Percentiles rank a stretch among this genome's conserved stretches.
These are phyloP conservation scores for Tricholoma bakamatsutake DNA, from an alignment of 768 basidiomycete genomes.

Conservation along the genomic window DNA sequence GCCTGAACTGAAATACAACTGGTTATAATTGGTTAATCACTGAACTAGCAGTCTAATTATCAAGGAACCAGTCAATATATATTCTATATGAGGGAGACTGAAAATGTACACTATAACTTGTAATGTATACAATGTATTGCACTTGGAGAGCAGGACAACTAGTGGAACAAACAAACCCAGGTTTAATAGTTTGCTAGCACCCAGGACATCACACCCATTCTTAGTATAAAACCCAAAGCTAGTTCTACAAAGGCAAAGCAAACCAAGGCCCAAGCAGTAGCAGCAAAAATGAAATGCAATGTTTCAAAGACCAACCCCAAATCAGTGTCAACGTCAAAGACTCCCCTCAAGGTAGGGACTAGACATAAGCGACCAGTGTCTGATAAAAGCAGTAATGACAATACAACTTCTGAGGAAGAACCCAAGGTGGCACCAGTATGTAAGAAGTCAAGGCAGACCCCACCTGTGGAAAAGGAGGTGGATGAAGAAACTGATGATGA, in stretches of 20 bases:
- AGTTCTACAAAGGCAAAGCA: not conserved
- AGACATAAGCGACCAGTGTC: not conserved
- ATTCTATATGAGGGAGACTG: no score
- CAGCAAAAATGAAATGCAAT: no score
- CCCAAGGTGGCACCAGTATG: not conserved
- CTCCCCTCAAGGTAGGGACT: not conserved
- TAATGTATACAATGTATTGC: no score
- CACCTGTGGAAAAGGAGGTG: no score
- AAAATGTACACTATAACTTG: no score
- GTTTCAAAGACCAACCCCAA: no score
- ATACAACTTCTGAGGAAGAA: not conserved
- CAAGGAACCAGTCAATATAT: not conserved
- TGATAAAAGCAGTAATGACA: not conserved
- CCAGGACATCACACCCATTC: not conserved
- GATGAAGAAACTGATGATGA: no score
- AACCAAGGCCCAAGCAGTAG: not conserved
- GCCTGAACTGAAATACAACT: not conserved
- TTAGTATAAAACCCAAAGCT: not conserved
- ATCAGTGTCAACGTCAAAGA: no score
- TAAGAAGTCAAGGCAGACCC: no score
- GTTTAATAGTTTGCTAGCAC: no score
- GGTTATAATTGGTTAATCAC: not conserved
- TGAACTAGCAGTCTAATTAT: not conserved
- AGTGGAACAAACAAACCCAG: not conserved
- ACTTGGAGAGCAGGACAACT: not conserved